phyloP scores from a whole-genome alignment of 306 rosid species.

The Vigna reflexopilosa region DNA sequence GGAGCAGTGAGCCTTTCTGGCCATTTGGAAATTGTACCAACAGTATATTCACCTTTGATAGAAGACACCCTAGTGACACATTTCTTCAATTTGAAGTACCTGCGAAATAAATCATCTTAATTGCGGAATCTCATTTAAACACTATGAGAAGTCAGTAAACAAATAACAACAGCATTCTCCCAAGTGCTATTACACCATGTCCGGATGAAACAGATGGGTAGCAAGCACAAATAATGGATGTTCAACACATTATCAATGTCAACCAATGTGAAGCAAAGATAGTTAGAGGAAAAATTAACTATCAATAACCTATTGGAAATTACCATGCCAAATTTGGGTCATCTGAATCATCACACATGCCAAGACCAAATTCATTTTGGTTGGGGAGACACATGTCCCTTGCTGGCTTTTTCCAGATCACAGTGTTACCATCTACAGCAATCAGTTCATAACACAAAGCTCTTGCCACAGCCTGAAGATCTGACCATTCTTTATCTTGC shows the following conservation, averaged over 20 bases:
- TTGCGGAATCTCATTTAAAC: conserved; percentile 38
- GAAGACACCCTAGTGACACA: conserved; percentile 73
- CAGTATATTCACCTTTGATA: conserved; percentile 73
- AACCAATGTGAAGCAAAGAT: conserved; percentile 26
- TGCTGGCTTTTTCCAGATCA: conserved; percentile 90
- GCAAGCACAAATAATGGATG: conserved; percentile 1
- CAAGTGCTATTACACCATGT: not conserved
- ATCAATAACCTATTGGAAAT: conserved; percentile 34
- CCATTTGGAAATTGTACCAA: conserved; percentile 88
- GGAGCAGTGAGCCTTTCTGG: conserved; percentile 79
- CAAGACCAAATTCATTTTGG: conserved; percentile 88
- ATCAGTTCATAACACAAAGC: conserved; percentile 90
- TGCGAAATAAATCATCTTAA: conserved; percentile 50
- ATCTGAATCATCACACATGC: conserved; percentile 76
- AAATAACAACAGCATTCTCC: conserved; percentile 9
- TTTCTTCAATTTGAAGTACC: conserved; percentile 85
- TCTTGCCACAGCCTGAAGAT: conserved; percentile 94
- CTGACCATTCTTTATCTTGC: conserved; percentile 99
- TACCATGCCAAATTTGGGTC: conserved; percentile 90
- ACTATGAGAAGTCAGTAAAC: conserved; percentile 7
- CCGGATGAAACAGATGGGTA: conserved; percentile 15
- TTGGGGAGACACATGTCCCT: conserved; percentile 78
- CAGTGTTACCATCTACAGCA: conserved; percentile 93
- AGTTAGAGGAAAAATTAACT: conserved; percentile 11
- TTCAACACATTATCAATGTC: conserved; percentile 19